Conservation (phyloP, 495 filamentous ascomycete genomes). For the Penicillium herquei region DNA sequence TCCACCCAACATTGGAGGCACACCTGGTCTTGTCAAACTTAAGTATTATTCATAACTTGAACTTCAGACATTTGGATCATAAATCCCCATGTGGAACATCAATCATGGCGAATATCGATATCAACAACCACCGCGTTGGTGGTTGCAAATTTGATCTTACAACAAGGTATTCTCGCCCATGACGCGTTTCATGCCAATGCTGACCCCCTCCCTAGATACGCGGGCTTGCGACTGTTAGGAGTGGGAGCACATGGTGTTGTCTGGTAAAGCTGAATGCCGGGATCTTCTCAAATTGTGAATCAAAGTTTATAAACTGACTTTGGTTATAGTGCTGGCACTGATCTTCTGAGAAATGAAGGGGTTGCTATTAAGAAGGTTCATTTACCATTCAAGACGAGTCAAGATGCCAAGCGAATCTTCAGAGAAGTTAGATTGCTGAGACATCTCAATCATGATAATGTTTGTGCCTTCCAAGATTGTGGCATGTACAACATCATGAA, state of each 20-base stretch:
- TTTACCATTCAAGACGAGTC: not conserved
- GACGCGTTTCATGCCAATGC: not conserved
- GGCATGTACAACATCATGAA: not conserved
- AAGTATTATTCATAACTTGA: no score
- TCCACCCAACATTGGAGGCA: no score
- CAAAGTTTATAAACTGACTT: not conserved
- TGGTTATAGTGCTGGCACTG: not conserved
- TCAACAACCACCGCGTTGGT: not conserved
- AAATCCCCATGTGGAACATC: no score
- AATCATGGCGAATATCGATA: not conserved
- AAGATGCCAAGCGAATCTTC: not conserved
- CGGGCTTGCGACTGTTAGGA: not conserved
- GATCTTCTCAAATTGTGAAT: not conserved
- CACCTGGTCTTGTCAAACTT: no score
- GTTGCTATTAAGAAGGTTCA: constrained; percentile 3
- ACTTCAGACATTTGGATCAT: no score
- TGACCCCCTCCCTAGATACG: not conserved
- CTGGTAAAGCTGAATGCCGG: not conserved
- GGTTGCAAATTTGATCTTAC: not conserved
- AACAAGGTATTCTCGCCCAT: not conserved
- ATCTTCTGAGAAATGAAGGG: not conserved
- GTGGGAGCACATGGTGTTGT: not conserved
- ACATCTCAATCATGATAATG: constrained; percentile 5
- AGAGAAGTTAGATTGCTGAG: constrained; percentile 2
- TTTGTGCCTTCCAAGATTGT: not conserved